These are phyloP conservation scores for Parastagonospora avenae DNA, from an alignment of 2,329 filamentous ascomycete species.

Conservation along the genomic window DNA sequence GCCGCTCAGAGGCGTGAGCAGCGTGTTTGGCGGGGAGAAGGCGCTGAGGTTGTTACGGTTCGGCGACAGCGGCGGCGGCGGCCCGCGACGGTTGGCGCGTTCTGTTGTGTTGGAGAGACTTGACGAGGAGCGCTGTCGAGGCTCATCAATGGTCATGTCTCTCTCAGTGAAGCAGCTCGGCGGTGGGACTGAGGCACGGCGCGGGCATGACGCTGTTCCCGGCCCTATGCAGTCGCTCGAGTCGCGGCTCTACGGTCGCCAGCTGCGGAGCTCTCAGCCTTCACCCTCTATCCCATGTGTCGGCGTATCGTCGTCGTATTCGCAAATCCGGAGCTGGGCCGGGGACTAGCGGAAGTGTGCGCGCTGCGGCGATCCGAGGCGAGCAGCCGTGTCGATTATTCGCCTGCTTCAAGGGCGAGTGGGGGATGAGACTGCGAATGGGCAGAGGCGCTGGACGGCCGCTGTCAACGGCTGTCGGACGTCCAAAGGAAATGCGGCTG, in stretches of 20 bases:
- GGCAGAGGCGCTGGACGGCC: no score
- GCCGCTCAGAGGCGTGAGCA: constrained; percentile 44
- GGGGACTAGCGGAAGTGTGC: no score
- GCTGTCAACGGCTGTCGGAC: no score
- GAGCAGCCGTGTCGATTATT: no score
- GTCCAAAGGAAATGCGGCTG: no score
- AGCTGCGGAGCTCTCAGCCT: no score
- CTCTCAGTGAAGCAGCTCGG: constrained; percentile 10
- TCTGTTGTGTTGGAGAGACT: constrained; percentile 35
- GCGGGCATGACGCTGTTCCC: constrained; percentile 5
- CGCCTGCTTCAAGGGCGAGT: no score
- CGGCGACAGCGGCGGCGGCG: constrained; percentile 31
- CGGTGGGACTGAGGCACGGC: neutral
- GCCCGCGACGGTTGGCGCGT: constrained; percentile 27
- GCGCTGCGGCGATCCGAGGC: no score
- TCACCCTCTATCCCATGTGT: neutral
- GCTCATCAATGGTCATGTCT: constrained; percentile 35
- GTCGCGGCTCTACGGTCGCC: neutral
- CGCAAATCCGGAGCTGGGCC: no score
- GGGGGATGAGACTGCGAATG: no score
- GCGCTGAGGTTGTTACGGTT: constrained; percentile 31
- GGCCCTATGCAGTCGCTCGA: neutral
- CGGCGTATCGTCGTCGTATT: neutral
- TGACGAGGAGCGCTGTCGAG: constrained; percentile 41
- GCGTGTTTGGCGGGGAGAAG: constrained; percentile 33